These are phyloP conservation scores for Aspergillus neoniger DNA, from an alignment of 2,329 filamentous ascomycete species.

Conservation along the genomic window DNA sequence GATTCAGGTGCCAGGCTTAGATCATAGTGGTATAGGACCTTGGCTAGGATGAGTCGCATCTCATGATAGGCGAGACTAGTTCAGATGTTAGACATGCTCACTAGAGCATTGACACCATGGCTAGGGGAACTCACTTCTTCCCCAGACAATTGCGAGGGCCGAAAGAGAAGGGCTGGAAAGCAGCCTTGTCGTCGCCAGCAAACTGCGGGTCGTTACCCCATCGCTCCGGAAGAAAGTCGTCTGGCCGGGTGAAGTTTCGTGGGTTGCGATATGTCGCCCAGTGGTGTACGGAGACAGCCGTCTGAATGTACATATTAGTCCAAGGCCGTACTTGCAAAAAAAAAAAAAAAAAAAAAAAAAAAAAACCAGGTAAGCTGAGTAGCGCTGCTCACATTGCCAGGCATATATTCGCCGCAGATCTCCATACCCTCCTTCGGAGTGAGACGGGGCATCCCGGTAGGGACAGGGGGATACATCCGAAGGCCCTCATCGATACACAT, in stretches of 20 bases:
- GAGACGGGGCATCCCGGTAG: conserved; percentile 42
- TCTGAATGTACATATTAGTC: conserved; percentile 10
- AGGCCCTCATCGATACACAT: conserved; percentile 51
- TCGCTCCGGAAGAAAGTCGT: conserved; percentile 32
- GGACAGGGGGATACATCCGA: conserved; percentile 50
- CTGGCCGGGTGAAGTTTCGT: conserved; percentile 23
- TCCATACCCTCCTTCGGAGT: conserved; percentile 38
- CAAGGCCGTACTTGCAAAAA: background rate
- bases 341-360: background rate
- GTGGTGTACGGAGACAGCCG: conserved; percentile 29
- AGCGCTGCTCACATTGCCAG: conserved; percentile 25
- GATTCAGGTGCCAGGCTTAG: conserved; percentile 14
- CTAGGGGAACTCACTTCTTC: conserved; percentile 27
- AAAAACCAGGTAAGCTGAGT: background rate
- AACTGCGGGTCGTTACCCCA: conserved; percentile 28
- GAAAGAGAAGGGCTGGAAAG: conserved; percentile 29
- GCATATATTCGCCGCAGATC: conserved; percentile 42
- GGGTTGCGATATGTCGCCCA: conserved; percentile 27
- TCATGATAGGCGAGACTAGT: conserved; percentile 37
- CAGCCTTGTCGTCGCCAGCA: conserved; percentile 21
- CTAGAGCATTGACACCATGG: background rate
- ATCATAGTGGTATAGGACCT: conserved; percentile 28
- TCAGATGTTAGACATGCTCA: background rate
- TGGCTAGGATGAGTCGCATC: conserved; percentile 29
- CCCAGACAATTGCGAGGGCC: conserved; percentile 33